A percentile compares a stretch with the other conserved stretches of the same genome.
Conservation (phyloP, 1,284 basidiomycete species). For the Prillingera fragicola region DNA sequence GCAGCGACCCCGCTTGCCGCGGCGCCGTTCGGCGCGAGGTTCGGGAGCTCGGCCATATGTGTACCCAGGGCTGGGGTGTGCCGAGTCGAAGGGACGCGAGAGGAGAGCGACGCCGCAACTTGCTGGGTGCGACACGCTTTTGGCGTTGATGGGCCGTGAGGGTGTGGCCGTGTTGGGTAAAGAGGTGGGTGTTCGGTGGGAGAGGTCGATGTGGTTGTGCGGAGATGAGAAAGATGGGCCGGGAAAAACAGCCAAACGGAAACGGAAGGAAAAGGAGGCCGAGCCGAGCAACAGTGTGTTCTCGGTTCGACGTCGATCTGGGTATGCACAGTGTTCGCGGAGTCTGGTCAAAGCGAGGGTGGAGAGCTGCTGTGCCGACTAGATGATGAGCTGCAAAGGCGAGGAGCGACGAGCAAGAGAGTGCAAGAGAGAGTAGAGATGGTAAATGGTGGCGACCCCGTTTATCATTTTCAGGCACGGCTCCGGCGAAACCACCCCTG, state of each 20-base stretch:
- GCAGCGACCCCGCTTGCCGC: slow-evolving; percentile 6
- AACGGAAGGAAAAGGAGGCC: neutral
- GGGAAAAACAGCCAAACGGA: neutral
- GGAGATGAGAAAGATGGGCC: neutral
- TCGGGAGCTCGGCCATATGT: slow-evolving; percentile 9
- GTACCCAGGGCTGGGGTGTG: no score
- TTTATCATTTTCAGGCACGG: no score
- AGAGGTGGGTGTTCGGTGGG: neutral
- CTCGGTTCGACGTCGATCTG: neutral
- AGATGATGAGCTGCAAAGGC: no score
- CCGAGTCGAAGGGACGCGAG: neutral
- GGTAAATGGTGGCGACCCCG: no score
- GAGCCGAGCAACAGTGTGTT: neutral
- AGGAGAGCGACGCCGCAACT: neutral
- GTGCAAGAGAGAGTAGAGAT: no score
- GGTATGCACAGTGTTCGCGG: neutral
- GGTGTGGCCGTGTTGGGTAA: neutral
- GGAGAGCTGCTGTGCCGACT: no score
- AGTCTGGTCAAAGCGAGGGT: neutral
- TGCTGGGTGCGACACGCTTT: no score
- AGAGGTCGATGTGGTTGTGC: neutral
- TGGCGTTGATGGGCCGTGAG: no score
- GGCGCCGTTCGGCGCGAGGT: slow-evolving; percentile 7
- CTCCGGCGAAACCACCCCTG: no score
- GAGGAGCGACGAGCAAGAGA: no score